These are phyloP conservation scores for Neoboletus subvelutipes DNA, from an alignment of 768 basidiomycete species.

Conservation along the genomic window DNA sequence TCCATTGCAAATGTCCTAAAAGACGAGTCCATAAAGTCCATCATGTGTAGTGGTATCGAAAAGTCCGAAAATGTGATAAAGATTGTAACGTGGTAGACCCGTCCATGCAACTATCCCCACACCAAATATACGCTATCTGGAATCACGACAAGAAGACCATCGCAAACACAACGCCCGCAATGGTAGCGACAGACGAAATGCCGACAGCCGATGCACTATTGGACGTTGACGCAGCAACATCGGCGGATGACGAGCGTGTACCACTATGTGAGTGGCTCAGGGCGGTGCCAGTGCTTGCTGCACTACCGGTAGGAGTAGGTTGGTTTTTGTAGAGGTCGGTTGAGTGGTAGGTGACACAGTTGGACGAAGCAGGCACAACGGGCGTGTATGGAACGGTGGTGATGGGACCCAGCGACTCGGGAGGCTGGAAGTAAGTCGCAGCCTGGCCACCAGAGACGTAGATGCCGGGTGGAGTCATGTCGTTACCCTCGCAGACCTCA, in stretches of 20 bases:
- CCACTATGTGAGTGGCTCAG: not conserved
- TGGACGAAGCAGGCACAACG: slow-evolving; percentile 40
- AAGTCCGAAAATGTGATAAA: not conserved
- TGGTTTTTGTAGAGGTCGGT: slow-evolving; percentile 35
- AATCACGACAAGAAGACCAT: slow-evolving; percentile 36
- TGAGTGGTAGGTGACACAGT: slow-evolving; percentile 41
- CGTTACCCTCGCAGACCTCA: slow-evolving; percentile 65
- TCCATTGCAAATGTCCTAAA: not conserved
- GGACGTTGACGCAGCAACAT: slow-evolving; percentile 17
- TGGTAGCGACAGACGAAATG: slow-evolving; percentile 32
- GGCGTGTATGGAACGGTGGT: slow-evolving; percentile 45
- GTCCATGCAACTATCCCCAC: not conserved
- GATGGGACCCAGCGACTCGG: slow-evolving; percentile 47
- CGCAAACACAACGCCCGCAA: slow-evolving; percentile 35
- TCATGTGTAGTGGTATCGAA: not conserved
- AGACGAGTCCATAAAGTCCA: not conserved
- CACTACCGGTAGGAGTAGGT: slow-evolving; percentile 13
- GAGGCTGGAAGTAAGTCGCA: slow-evolving; percentile 46
- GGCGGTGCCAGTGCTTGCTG: not conserved
- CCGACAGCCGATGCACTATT: slow-evolving; percentile 21
- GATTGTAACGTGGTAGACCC: not conserved
- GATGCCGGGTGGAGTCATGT: slow-evolving; percentile 58
- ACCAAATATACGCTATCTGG: not conserved
- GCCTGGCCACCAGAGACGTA: slow-evolving; percentile 42
- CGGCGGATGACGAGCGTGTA: slow-evolving; percentile 17